Evolutionary conservation across 2,329 filamentous ascomycete species (phyloP).

Genomic region (Colletotrichum tanaceti): DNA sequence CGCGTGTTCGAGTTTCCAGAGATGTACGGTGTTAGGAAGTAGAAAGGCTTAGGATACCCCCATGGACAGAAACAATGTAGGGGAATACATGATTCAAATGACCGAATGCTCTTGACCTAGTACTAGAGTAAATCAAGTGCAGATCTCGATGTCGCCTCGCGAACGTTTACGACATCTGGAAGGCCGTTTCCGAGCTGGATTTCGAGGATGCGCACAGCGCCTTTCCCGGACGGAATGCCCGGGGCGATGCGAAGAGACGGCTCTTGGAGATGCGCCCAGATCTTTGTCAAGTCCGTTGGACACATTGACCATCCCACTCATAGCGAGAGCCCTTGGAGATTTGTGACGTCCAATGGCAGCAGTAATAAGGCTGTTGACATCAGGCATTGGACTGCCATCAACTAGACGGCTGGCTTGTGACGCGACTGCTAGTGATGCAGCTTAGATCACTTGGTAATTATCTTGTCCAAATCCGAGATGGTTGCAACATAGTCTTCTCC

Average conservation of each 20-base stretch:
- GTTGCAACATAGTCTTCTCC: too few species aligned
- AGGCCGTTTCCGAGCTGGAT: slow-evolving; percentile 27
- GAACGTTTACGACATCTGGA: slow-evolving; percentile 35
- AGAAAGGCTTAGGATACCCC: not conserved
- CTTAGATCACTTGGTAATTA: too few species aligned
- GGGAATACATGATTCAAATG: not conserved
- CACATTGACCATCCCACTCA: slow-evolving; percentile 30
- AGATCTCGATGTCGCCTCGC: slow-evolving; percentile 35
- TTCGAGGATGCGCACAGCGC: slow-evolving; percentile 38
- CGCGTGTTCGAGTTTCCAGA: not conserved
- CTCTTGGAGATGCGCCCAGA: slow-evolving; percentile 38
- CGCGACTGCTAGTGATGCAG: too few species aligned
- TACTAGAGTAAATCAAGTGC: not conserved
- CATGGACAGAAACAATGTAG: not conserved
- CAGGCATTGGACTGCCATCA: too few species aligned
- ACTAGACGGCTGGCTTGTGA: too few species aligned
- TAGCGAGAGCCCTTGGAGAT: slow-evolving; percentile 9
- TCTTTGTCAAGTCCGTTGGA: slow-evolving; percentile 38
- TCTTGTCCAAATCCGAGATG: too few species aligned
- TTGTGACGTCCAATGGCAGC: too few species aligned
- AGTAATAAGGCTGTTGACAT: too few species aligned
- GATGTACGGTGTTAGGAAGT: not conserved
- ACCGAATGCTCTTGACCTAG: not conserved
- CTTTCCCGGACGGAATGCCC: slow-evolving; percentile 29
- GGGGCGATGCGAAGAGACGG: slow-evolving; percentile 35